These are phyloP conservation scores for Puya raimondii DNA, from an alignment of 176 grass and related monocot species.

Conservation along the genomic window DNA sequence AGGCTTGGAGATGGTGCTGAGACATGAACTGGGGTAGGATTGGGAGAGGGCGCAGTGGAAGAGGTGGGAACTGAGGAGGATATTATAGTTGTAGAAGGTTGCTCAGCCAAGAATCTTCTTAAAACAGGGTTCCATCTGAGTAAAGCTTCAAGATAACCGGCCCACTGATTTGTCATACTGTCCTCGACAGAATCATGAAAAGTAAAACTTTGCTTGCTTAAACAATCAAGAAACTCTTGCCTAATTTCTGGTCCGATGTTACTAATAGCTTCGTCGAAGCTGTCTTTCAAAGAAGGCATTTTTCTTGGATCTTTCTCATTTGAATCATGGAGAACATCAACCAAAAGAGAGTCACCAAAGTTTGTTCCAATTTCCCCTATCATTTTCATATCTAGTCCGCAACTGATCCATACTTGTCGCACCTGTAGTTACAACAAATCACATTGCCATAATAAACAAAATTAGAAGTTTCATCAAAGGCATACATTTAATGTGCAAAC, in stretches of 20 bases:
- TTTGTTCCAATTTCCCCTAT: slow-evolving; percentile 14
- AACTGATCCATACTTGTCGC: slow-evolving; percentile 8
- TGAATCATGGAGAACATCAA: background rate
- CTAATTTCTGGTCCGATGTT: background rate
- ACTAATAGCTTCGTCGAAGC: background rate
- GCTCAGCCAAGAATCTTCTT: slow-evolving; percentile 5
- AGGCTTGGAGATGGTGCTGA: background rate
- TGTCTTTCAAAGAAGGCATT: background rate
- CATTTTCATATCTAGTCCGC: slow-evolving; percentile 5
- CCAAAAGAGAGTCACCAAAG: background rate
- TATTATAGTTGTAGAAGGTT: background rate
- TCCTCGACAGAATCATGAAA: background rate
- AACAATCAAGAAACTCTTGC: slow-evolving; percentile 1
- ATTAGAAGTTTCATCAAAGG: background rate
- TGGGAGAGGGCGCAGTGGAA: too few relatives aligned
- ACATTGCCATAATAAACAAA: background rate
- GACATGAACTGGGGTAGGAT: background rate
- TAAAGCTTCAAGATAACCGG: slow-evolving; percentile 5
- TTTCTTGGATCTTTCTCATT: background rate
- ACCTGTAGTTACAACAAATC: slow-evolving; percentile 6
- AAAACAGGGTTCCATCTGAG: slow-evolving; percentile 2
- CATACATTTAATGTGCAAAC: too few relatives aligned
- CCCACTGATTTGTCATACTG: background rate
- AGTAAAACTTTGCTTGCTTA: slow-evolving; percentile 5
- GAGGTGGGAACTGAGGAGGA: background rate